phyloP scores from a whole-genome alignment of 805 yeast genomes.

The Groenewaldozyma salmanticensis region DNA sequence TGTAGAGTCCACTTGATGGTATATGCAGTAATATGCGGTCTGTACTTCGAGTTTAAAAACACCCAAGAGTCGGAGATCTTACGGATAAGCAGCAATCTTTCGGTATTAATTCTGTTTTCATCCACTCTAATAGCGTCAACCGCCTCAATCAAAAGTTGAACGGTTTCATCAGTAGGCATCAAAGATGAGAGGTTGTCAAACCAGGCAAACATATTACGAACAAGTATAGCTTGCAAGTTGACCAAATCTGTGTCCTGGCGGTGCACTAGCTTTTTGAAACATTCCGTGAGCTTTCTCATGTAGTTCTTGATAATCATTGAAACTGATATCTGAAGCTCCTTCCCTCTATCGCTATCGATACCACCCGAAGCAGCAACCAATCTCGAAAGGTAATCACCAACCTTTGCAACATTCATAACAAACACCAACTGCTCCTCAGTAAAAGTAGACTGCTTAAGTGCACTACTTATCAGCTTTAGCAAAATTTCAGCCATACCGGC shows the following conservation, averaged over 20 bases:
- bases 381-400: slow-evolving; percentile 11
- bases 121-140: slow-evolving; percentile 47
- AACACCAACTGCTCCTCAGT: slow-evolving; percentile 5
- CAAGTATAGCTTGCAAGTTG: slow-evolving; percentile 41
- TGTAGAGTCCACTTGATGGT: slow-evolving; percentile 21
- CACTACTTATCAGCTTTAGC: slow-evolving; percentile 8
- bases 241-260: slow-evolving; percentile 7
- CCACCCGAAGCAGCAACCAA: slow-evolving; percentile 14
- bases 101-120: slow-evolving; percentile 45
- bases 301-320: slow-evolving; percentile 7
- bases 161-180: slow-evolving; percentile 32
- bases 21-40: slow-evolving; percentile 20
- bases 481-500: slow-evolving; percentile 39
- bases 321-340: slow-evolving; percentile 8
- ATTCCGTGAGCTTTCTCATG: slow-evolving; percentile 12
- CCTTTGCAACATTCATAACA: slow-evolving; percentile 11
- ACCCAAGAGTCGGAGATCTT: slow-evolving; percentile 22
- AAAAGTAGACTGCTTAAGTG: slow-evolving; percentile 4
- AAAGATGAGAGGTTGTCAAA: slow-evolving; percentile 34
- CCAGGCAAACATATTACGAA: slow-evolving; percentile 52
- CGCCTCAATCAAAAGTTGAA: slow-evolving; percentile 36
- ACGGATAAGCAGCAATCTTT: slow-evolving; percentile 53
- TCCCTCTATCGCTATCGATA: slow-evolving; percentile 14
- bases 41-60: slow-evolving; percentile 16
- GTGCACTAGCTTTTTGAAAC: slow-evolving; percentile 7